phyloP scores from a whole-genome alignment of 2,329 filamentous ascomycete species.

The Cladosporium austrohemisphaericum region DNA sequence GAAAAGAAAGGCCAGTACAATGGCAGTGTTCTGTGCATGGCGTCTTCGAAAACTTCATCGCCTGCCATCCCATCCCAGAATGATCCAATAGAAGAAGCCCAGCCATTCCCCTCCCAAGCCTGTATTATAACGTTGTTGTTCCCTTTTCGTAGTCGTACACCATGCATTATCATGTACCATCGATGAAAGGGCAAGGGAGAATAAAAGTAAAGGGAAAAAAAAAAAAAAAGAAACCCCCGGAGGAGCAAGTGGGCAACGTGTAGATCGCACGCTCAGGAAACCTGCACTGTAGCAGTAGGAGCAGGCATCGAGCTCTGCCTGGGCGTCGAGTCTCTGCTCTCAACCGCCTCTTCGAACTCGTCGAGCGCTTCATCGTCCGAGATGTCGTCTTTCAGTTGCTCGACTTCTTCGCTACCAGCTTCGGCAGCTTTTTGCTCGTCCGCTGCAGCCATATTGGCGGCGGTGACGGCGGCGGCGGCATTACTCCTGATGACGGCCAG shows the following conservation, averaged over 20 bases:
- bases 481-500: conserved; percentile 5
- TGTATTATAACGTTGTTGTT: too few relatives aligned
- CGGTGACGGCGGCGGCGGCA: conserved; percentile 4
- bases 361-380: not conserved
- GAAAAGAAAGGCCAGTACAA: too few relatives aligned
- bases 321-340: conserved; percentile 2
- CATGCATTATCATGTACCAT: too few relatives aligned
- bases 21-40: too few relatives aligned
- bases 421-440: not conserved
- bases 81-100: not conserved
- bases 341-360: not conserved
- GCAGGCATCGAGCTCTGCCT: conserved; percentile 2
- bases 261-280: not conserved
- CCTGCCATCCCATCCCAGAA: too few relatives aligned
- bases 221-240: not conserved
- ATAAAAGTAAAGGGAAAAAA: not conserved
- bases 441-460: not conserved
- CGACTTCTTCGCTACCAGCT: not conserved
- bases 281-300: not conserved
- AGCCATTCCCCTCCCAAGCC: too few relatives aligned
- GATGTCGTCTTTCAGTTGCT: not conserved
- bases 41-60: too few relatives aligned
- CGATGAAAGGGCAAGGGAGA: not conserved
- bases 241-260: too few relatives aligned
- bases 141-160: not conserved